Base-by-base conservation (phyloP, 306 rosid genomes). In the Sicyos baderoa region DNA sequence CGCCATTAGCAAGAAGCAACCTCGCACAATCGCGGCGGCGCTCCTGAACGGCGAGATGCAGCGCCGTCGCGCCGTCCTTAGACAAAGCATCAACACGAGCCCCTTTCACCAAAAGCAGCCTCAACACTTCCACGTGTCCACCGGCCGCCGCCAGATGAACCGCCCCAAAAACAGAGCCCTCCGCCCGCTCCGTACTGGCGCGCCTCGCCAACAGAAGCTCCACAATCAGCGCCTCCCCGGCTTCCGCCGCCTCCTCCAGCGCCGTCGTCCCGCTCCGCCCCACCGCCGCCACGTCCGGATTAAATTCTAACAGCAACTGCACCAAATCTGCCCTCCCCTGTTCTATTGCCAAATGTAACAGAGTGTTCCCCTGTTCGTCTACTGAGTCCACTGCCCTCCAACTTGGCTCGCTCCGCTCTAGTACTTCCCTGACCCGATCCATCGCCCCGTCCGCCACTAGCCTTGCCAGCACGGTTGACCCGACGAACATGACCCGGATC, bases 141-240 rank as follows among this genome's bases (percentile, higher is more conserved):
- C 57, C 85, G 50, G 74, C 72, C 0, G 89, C 89, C 0, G 91
- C 95, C 0, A 77, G 69, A 37, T 91, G 96, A 25, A 89, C 76
- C 0, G 95, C 95, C 0, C 91, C 95, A 68, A 67, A 78, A 18
- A 72, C 21, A 0, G 88, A 78, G 5, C 72, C 56, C 54, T 84
- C 85, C 2, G 85, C 82, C 48, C 86, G 54, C 17, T 87, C 91
- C 2, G 90, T 80, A 44, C 37, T 77, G 3, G 95, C 97, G 23
- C 49, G 56, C 2, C 82, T 84, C 50, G 96, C 92, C 76, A 91
- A 70, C 15, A 91, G 70, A 74, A 91, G 83, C 90, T 91, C 97
- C 2, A 80, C 89, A 1, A 89, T 91, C 47, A 91, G 71, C 2
- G 90, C 71, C 35, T 87, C 86, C 0, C 91, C 91, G 0, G 74